phyloP scores from a whole-genome alignment of 1,139 yeast species.

The Blastobotrys indianensis region DNA sequence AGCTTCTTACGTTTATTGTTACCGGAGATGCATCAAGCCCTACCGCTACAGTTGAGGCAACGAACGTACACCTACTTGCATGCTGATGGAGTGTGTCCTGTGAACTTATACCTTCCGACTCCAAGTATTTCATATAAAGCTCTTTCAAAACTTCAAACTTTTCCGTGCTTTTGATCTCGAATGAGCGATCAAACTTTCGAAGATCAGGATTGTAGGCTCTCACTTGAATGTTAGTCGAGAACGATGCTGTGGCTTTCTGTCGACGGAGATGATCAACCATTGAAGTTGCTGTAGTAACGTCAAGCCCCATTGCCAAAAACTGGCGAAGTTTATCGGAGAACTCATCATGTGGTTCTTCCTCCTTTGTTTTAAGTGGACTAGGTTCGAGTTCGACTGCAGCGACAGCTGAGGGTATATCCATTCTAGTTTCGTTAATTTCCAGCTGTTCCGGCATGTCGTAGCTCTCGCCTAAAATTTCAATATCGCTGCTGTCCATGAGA shows the following conservation, averaged over 20 bases:
- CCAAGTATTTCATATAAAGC: constrained; percentile 3
- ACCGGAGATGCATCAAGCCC: no score
- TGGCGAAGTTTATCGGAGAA: background rate
- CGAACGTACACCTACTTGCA: no score
- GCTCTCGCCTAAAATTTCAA: constrained; percentile 6
- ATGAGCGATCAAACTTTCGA: constrained; percentile 2
- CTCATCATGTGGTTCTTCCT: background rate
- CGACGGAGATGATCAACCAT: constrained; percentile 1
- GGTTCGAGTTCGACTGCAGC: background rate
- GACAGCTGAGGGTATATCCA: background rate
- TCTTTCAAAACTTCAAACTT: constrained; percentile 12
- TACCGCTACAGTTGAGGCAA: no score
- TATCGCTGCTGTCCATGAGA: constrained; percentile 7
- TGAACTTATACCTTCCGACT: background rate
- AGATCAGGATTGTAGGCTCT: constrained; percentile 6
- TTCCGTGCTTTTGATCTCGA: constrained; percentile 13
- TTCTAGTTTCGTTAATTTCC: background rate
- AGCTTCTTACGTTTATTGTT: constrained; percentile 13
- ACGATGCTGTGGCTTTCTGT: background rate
- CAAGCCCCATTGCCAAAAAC: constrained; percentile 8
- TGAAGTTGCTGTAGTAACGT: background rate
- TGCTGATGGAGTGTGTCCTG: no score
- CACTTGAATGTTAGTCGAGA: constrained; percentile 5
- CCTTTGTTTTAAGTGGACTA: background rate
- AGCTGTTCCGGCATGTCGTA: background rate